These are phyloP conservation scores for Picochlorum sp. DNA, from an alignment of 139 green algal genomes.

Conservation along the genomic window DNA sequence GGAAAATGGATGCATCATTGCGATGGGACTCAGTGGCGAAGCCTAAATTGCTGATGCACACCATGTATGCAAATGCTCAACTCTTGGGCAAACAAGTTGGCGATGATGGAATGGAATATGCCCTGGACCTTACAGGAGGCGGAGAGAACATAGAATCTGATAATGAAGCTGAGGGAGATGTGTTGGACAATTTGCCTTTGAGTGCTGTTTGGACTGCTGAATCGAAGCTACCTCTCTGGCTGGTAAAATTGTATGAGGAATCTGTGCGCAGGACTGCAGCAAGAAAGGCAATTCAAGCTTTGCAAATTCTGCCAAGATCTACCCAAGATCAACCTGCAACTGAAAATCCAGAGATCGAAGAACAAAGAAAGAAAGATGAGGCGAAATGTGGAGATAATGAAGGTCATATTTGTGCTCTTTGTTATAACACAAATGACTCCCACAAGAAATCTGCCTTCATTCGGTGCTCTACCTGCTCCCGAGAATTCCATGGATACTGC, in stretches of 20 bases:
- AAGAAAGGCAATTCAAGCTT: neutral
- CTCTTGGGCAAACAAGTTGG: neutral
- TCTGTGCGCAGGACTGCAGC: slow-evolving; percentile 25
- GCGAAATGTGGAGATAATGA: slow-evolving; percentile 26
- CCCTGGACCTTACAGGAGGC: neutral
- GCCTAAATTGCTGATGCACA: neutral
- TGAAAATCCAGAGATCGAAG: slow-evolving; percentile 8
- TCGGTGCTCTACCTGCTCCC: slow-evolving; percentile 41
- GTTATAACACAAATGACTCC: neutral
- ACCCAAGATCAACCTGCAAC: neutral
- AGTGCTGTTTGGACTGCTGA: slow-evolving; percentile 35
- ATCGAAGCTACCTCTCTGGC: slow-evolving; percentile 38
- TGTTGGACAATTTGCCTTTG: no score
- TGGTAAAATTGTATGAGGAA: slow-evolving; percentile 42
- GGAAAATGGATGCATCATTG: slow-evolving; percentile 33
- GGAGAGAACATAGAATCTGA: no score
- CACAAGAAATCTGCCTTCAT: slow-evolving; percentile 22
- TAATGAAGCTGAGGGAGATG: no score
- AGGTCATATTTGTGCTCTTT: slow-evolving; percentile 27
- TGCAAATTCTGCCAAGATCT: slow-evolving; percentile 1
- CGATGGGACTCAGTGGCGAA: slow-evolving; percentile 3
- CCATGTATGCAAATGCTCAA: slow-evolving; percentile 2
- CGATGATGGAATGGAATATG: neutral
- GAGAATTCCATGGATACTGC: slow-evolving; percentile 35
- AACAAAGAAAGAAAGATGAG: slow-evolving; percentile 14